A percentile compares a stretch with the other conserved stretches of the same genome.
phyloP scores from a whole-genome alignment of 176 grass and related monocot species.

The Ensete glaucum region DNA sequence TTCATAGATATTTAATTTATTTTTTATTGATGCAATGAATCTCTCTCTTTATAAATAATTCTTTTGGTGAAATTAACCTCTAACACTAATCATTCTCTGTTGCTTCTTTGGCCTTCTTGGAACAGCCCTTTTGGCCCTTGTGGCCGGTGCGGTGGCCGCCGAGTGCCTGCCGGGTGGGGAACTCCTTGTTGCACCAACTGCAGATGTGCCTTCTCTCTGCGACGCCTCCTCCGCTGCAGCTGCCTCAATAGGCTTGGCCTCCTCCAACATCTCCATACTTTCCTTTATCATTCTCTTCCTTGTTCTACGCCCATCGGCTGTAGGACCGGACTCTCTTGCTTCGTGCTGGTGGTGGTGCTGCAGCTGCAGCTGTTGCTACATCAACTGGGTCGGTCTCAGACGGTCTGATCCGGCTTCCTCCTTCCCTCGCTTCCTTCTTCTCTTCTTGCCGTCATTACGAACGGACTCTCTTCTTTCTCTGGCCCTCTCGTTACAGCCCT shows the following conservation, averaged over 20 bases:
- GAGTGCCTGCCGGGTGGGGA: conserved; percentile 5
- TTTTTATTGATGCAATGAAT: too few relatives aligned
- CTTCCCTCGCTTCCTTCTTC: background rate
- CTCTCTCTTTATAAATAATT: too few relatives aligned
- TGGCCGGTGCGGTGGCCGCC: conserved; percentile 15
- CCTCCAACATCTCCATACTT: too few relatives aligned
- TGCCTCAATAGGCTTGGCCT: too few relatives aligned
- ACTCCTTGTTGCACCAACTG: background rate
- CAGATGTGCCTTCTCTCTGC: background rate
- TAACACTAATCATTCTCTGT: background rate
- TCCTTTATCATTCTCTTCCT: too few relatives aligned
- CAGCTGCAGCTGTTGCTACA: too few relatives aligned
- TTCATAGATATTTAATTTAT: too few relatives aligned
- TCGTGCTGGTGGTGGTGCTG: too few relatives aligned
- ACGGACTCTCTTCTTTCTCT: background rate
- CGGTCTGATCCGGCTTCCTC: background rate
- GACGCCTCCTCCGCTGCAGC: too few relatives aligned
- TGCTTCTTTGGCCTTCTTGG: background rate
- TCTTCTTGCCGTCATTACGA: background rate
- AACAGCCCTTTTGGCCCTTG: background rate
- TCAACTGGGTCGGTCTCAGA: background rate
- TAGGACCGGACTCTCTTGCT: too few relatives aligned
- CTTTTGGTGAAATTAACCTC: too few relatives aligned
- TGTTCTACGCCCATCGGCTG: too few relatives aligned
- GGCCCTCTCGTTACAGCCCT: background rate